Evolutionary conservation across 2,329 filamentous ascomycete species (phyloP).

Genomic region (Fusarium nisikadoi): DNA sequence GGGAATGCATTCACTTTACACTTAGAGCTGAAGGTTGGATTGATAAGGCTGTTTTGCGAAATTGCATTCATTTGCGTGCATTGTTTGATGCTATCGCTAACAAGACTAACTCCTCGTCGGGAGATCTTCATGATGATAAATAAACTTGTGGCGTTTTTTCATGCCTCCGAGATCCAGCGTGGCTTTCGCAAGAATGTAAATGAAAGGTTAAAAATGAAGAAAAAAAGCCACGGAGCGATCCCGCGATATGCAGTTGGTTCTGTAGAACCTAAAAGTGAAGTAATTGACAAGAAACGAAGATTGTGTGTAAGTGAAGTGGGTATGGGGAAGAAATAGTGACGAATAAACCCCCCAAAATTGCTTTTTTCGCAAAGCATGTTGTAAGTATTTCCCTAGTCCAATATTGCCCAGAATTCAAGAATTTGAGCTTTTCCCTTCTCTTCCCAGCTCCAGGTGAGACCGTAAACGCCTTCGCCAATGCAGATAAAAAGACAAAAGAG

Average conservation of each 20-base stretch:
- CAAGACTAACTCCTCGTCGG: slow-evolving; percentile 5
- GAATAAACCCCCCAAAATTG: not conserved
- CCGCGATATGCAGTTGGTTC: slow-evolving; percentile 17
- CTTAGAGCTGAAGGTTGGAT: not conserved
- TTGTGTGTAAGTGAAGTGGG: slow-evolving; percentile 13
- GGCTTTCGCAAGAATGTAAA: slow-evolving; percentile 35
- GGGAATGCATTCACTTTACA: slow-evolving; percentile 5
- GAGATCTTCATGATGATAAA: slow-evolving; percentile 27
- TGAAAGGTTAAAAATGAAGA: slow-evolving; percentile 24
- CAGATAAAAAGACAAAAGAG: slow-evolving; percentile 13
- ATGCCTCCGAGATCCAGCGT: slow-evolving; percentile 19
- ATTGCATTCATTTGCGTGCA: slow-evolving; percentile 25
- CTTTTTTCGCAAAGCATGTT: slow-evolving; percentile 22
- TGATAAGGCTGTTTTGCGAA: slow-evolving; percentile 1
- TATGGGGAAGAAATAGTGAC: slow-evolving; percentile 5
- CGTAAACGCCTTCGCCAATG: slow-evolving; percentile 39
- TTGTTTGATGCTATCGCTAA: slow-evolving; percentile 27
- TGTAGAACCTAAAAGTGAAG: slow-evolving; percentile 7
- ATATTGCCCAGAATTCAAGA: slow-evolving; percentile 9
- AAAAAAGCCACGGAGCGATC: slow-evolving; percentile 15
- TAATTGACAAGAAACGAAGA: slow-evolving; percentile 19
- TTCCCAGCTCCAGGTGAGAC: slow-evolving; percentile 11
- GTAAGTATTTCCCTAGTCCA: slow-evolving; percentile 1
- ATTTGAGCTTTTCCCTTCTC: slow-evolving; percentile 9
- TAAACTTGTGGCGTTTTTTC: slow-evolving; percentile 18